These are phyloP conservation scores for Torulaspora microellipsoides DNA, from an alignment of 805 yeast species.

Conservation along the genomic window DNA sequence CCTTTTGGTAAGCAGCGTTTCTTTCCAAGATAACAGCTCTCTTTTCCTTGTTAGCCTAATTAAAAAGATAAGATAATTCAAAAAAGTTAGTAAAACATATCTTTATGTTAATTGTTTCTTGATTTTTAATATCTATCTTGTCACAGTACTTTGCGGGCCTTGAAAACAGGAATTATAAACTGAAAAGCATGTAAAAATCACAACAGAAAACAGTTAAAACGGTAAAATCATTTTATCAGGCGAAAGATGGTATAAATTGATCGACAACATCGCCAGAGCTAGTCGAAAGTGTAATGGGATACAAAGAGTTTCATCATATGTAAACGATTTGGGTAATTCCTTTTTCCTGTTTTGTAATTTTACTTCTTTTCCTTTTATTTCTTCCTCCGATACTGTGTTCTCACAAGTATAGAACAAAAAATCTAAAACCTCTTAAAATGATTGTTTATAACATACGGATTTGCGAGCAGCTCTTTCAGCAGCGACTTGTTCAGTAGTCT, in stretches of 20 bases:
- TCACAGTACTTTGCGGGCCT: not conserved
- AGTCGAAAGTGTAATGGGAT: conserved; percentile 48
- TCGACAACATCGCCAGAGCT: conserved; percentile 68
- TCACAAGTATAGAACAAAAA: conserved; percentile 9
- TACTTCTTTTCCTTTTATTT: no score
- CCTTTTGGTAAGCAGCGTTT: conserved; percentile 95
- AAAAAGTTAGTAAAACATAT: conserved; percentile 13
- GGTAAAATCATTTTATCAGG: conserved; percentile 39
- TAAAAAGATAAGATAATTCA: not conserved
- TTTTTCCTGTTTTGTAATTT: no score
- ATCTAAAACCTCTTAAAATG: not conserved
- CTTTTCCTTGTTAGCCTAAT: conserved; percentile 47
- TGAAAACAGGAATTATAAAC: not conserved
- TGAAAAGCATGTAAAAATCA: no score
- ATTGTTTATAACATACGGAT: conserved; percentile 58
- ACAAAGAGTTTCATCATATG: conserved; percentile 49
- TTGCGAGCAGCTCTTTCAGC: conserved; percentile 75
- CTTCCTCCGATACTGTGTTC: conserved; percentile 13
- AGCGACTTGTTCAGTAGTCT: conserved; percentile 71
- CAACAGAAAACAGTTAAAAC: no score
- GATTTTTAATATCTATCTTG: not conserved
- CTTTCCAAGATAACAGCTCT: conserved; percentile 80
- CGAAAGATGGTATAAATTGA: conserved; percentile 73
- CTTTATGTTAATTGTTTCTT: not conserved
- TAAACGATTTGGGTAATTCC: not conserved